Conservation (phyloP, 805 yeast species). For the Candida stauntonica region DNA sequence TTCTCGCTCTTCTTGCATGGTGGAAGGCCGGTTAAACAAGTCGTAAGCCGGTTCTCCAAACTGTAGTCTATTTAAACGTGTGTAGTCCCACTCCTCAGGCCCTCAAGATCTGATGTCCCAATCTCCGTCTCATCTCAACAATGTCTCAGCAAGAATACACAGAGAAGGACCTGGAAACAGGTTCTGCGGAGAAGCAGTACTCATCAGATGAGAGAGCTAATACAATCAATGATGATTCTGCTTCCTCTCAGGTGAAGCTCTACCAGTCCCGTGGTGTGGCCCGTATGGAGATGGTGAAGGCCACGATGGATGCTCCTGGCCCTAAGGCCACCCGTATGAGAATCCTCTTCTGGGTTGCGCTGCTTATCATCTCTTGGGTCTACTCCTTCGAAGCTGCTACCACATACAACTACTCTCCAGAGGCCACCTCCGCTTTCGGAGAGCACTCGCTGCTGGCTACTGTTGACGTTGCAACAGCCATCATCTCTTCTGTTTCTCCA, state of each 20-base stretch:
- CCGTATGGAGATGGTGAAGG: slow-evolving; percentile 21
- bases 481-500: slow-evolving; percentile 35
- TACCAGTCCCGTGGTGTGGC: slow-evolving; percentile 25
- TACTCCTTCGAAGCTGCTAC: slow-evolving; percentile 30
- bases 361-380: slow-evolving; percentile 17
- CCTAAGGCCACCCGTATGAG: slow-evolving; percentile 15
- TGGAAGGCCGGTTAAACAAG: too few relatives aligned
- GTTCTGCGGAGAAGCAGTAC: too few relatives aligned
- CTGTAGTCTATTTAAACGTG: too few relatives aligned
- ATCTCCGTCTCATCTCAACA: too few relatives aligned
- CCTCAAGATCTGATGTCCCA: too few relatives aligned
- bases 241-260: too few relatives aligned
- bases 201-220: too few relatives aligned
- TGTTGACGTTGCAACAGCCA: slow-evolving; percentile 35
- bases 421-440: slow-evolving; percentile 37
- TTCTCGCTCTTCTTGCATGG: too few relatives aligned
- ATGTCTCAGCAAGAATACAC: too few relatives aligned
- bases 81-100: too few relatives aligned
- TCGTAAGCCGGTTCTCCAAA: too few relatives aligned
- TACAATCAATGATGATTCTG: not conserved
- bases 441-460: slow-evolving; percentile 38
- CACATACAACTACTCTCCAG: slow-evolving; percentile 32
- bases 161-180: too few relatives aligned
- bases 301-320: slow-evolving; percentile 17
- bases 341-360: slow-evolving; percentile 14